Percentiles rank a stretch among this genome's conserved stretches.
Evolutionary conservation across 2,329 filamentous ascomycete genomes (phyloP).

Genomic region (Pseudocercospora fuligena): DNA sequence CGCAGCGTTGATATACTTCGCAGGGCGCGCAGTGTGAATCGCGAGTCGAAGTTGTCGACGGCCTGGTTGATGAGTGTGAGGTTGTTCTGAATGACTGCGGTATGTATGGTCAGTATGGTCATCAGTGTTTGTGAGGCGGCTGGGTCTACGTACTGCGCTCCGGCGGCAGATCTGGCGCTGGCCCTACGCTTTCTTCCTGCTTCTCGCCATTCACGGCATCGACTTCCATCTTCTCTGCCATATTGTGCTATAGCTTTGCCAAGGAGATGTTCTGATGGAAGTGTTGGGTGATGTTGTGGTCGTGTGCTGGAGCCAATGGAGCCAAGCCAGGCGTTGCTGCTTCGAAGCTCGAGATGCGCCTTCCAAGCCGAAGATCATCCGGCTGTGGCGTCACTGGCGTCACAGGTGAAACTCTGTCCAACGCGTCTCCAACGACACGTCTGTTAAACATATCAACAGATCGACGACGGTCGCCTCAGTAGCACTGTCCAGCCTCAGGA

Average conservation of each 20-base stretch:
- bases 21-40: slow-evolving; percentile 91
- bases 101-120: slow-evolving; percentile 25
- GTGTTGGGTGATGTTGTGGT: slow-evolving; percentile 20
- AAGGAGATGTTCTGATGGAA: slow-evolving; percentile 11
- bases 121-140: slow-evolving; percentile 24
- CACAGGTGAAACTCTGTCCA: slow-evolving; percentile 1
- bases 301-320: slow-evolving; percentile 16
- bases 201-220: slow-evolving; percentile 45
- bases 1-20: slow-evolving; percentile 94
- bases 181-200: slow-evolving; percentile 47
- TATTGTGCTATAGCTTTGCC: slow-evolving; percentile 32
- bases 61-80: slow-evolving; percentile 90
- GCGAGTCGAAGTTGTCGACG: slow-evolving; percentile 88
- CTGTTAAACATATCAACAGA: neutral
- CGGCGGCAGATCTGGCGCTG: slow-evolving; percentile 38
- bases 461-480: neutral
- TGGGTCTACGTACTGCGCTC: slow-evolving; percentile 39
- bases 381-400: slow-evolving; percentile 2
- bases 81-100: slow-evolving; percentile 88
- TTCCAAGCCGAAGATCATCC: slow-evolving; percentile 4
- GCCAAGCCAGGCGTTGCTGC: slow-evolving; percentile 17
- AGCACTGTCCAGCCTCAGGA: neutral
- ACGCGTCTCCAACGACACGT: slow-evolving; percentile 5
- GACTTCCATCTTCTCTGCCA: slow-evolving; percentile 57
- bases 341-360: slow-evolving; percentile 7